Percentiles rank a stretch among this genome's conserved stretches.
Conservation (phyloP, 371 early-diverging fungal species). For the Mortierella sp. region DNA sequence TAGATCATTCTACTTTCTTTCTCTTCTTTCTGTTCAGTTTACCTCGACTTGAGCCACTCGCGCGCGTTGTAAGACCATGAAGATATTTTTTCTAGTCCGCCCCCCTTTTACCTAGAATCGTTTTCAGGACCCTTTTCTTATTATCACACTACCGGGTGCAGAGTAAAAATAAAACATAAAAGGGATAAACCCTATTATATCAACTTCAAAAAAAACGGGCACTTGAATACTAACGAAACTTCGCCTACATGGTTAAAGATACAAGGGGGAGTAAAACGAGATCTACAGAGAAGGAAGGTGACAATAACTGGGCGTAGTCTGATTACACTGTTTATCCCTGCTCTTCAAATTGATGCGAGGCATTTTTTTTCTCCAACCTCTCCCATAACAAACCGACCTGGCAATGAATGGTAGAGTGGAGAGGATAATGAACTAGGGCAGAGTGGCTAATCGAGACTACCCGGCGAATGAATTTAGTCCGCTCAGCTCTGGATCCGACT, state of each 20-base stretch:
- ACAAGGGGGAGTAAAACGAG: background rate
- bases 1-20: background rate
- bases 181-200: background rate
- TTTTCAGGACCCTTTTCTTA: background rate
- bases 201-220: background rate
- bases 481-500: background rate
- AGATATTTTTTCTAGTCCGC: background rate
- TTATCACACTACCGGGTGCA: background rate
- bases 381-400: background rate
- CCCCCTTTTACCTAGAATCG: background rate
- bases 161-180: background rate
- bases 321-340: background rate
- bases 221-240: background rate
- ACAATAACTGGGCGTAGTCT: background rate
- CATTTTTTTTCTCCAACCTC: background rate
- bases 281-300: background rate
- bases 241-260: background rate
- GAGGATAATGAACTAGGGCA: background rate
- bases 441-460: background rate
- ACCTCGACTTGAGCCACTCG: background rate
- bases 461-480: slow-evolving; percentile 10
- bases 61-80: background rate
- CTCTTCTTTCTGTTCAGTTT: background rate
- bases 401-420: background rate
- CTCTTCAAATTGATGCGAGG: background rate